Conservation (phyloP, 2,329 filamentous ascomycete genomes). For the Colletotrichum sp. region DNA sequence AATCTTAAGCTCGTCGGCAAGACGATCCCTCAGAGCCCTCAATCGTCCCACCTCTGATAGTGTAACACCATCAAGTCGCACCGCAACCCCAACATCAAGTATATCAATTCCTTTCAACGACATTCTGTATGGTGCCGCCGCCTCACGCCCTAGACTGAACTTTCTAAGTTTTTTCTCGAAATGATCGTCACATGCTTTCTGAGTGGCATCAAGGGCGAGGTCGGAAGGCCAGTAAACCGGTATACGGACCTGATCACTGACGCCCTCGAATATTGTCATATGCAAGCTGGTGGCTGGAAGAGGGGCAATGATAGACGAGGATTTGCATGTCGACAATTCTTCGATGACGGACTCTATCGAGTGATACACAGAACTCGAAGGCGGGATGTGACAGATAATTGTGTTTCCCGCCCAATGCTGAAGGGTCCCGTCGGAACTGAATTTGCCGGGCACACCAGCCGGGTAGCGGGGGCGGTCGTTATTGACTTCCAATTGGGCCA, state of each 20-base stretch:
- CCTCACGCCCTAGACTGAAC: background rate
- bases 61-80: background rate
- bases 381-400: background rate
- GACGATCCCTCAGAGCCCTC: background rate
- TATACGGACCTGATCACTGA: background rate
- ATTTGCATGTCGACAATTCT: background rate
- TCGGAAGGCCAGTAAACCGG: background rate
- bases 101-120: background rate
- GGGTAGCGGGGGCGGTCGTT: background rate
- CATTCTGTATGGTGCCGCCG: background rate
- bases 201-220: background rate
- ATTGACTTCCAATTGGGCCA: background rate
- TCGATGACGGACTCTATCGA: background rate
- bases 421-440: background rate
- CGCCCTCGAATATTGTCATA: background rate
- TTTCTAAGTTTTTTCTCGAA: background rate
- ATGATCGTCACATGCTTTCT: background rate
- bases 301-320: background rate
- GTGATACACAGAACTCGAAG: background rate
- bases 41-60: background rate
- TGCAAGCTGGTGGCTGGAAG: background rate
- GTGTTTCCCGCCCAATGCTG: background rate
- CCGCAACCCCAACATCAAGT: background rate
- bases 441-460: background rate
- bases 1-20: background rate